Percentiles rank a stretch among this genome's conserved stretches.
These are phyloP conservation scores for Hypomyces perniciosus DNA, from an alignment of 2,329 filamentous ascomycete genomes.

Conservation along the genomic window DNA sequence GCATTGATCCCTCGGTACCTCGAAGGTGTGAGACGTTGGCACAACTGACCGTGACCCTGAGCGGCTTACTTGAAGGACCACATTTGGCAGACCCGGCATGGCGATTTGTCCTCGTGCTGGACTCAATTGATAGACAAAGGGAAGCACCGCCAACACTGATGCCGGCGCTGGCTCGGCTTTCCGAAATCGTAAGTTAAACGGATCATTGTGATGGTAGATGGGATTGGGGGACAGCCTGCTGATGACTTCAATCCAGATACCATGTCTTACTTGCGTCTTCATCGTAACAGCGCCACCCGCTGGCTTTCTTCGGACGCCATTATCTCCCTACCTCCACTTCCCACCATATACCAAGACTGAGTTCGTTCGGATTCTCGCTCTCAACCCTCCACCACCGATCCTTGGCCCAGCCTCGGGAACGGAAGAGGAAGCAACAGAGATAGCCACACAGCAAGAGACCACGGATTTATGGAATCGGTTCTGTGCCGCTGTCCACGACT, in stretches of 20 bases:
- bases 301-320: conserved; percentile 61
- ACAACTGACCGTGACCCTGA: conserved; percentile 67
- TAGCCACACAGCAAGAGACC: conserved; percentile 44
- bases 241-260: conserved; percentile 51
- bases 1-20: conserved; percentile 28
- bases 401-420: conserved; percentile 36
- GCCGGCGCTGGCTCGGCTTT: conserved; percentile 72
- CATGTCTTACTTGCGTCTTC: conserved; percentile 69
- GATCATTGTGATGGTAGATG: neutral
- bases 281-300: conserved; percentile 68
- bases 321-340: conserved; percentile 74
- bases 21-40: conserved; percentile 75
- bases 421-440: neutral
- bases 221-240: neutral
- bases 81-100: conserved; percentile 30
- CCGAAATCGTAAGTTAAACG: conserved; percentile 61
- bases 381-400: conserved; percentile 37
- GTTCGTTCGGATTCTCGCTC: conserved; percentile 69
- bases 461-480: conserved; percentile 74
- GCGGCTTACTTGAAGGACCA: conserved; percentile 50
- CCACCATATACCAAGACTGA: conserved; percentile 77
- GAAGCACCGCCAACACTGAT: conserved; percentile 75
- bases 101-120: conserved; percentile 77
- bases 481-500: conserved; percentile 78
- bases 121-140: conserved; percentile 78